Conservation (phyloP, 2,329 filamentous ascomycete genomes). For the Neonectria coccinea region DNA sequence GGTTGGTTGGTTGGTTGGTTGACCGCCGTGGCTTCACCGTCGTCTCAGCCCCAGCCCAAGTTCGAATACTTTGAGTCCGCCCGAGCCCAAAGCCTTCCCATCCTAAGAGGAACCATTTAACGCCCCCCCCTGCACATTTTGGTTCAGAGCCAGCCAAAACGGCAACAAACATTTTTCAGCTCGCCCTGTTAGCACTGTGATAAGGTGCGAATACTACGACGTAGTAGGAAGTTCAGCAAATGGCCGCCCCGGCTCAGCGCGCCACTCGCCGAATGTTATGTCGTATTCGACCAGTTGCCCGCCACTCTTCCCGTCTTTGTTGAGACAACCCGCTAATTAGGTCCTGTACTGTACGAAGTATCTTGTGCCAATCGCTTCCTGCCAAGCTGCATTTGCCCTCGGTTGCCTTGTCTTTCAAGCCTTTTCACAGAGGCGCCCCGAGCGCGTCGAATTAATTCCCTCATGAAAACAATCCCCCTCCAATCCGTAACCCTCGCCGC, state of each 20-base stretch:
- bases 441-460: conserved; percentile 21
- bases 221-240: conserved; percentile 10
- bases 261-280: conserved; percentile 23
- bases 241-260: conserved; percentile 14
- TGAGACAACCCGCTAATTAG: conserved; percentile 25
- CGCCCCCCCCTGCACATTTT: conserved; percentile 23
- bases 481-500: conserved; percentile 2
- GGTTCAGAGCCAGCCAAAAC: conserved; percentile 19
- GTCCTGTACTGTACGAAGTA: not conserved
- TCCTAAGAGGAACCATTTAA: conserved; percentile 20
- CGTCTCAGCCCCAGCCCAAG: conserved; percentile 17
- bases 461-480: not conserved
- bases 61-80: conserved; percentile 9
- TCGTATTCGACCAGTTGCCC: conserved; percentile 24
- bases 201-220: conserved; percentile 12
- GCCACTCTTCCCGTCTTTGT: conserved; percentile 16
- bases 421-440: conserved; percentile 14
- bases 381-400: conserved; percentile 17
- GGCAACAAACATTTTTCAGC: conserved; percentile 23
- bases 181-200: conserved; percentile 23
- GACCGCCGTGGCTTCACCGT: conserved; percentile 1
- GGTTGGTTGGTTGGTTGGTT: conserved; percentile 8
- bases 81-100: conserved; percentile 1
- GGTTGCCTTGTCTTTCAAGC: conserved; percentile 22
- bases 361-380: conserved; percentile 14